Conservation (phyloP, 495 filamentous ascomycete genomes). For the Aspergillus cristatus region DNA sequence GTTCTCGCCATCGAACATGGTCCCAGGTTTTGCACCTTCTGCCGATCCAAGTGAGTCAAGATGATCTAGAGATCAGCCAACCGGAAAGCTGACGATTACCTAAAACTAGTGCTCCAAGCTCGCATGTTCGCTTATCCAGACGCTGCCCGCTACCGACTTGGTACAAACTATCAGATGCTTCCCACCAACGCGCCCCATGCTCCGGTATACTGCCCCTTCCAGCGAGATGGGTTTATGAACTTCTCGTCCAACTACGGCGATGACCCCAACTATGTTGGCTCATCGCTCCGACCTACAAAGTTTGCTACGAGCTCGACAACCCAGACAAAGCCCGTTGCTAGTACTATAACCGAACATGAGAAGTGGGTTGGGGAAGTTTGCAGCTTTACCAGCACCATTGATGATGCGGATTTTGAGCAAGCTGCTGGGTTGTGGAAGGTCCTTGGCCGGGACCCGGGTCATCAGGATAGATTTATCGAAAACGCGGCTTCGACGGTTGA, state of each 20-base stretch:
- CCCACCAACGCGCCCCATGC: slow-evolving; percentile 30
- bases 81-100: slow-evolving; percentile 29
- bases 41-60: slow-evolving; percentile 32
- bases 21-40: slow-evolving; percentile 34
- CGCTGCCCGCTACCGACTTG: slow-evolving; percentile 56
- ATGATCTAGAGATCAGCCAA: not conserved
- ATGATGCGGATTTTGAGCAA: slow-evolving; percentile 45
- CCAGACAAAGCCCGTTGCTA: slow-evolving; percentile 12
- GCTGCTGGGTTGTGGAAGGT: slow-evolving; percentile 47
- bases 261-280: slow-evolving; percentile 56
- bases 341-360: slow-evolving; percentile 42
- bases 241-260: slow-evolving; percentile 54
- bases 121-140: slow-evolving; percentile 64
- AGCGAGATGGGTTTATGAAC: slow-evolving; percentile 58
- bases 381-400: slow-evolving; percentile 20
- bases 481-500: slow-evolving; percentile 39
- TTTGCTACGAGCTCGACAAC: not conserved
- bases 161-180: slow-evolving; percentile 55
- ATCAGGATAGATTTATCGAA: slow-evolving; percentile 49
- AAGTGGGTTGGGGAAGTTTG: slow-evolving; percentile 40
- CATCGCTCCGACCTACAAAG: slow-evolving; percentile 7
- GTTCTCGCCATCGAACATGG: slow-evolving; percentile 42
- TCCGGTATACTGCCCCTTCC: slow-evolving; percentile 55
- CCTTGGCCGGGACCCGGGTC: slow-evolving; percentile 44
- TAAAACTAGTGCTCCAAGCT: slow-evolving; percentile 49